Conservation (phyloP, 2,329 filamentous ascomycete species). For the Sporothrix dimorphospora region DNA sequence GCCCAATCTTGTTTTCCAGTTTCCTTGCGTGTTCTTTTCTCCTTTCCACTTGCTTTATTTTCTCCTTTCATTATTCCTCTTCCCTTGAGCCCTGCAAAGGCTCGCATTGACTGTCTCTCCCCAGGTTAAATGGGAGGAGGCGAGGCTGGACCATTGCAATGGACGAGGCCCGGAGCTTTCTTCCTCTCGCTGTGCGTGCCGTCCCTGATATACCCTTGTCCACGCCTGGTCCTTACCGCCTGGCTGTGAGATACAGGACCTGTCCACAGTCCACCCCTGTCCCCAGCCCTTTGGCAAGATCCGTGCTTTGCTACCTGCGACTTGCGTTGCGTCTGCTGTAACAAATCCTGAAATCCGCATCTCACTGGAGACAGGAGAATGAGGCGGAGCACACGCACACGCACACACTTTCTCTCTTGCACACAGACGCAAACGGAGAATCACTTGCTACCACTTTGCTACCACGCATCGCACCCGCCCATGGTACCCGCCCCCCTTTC, state of each 20-base stretch:
- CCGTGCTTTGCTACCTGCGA: slow-evolving; percentile 15
- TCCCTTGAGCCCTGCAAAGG: not conserved
- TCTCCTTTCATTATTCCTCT: not conserved
- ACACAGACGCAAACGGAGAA: slow-evolving; percentile 15
- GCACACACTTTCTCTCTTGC: not conserved
- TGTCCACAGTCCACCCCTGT: not conserved
- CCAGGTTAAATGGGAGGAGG: slow-evolving; percentile 21
- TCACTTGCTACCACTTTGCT: not conserved
- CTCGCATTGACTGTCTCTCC: slow-evolving; percentile 13
- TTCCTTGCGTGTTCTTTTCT: not conserved
- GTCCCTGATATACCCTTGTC: slow-evolving; percentile 5
- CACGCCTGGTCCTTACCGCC: not conserved
- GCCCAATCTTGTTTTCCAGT: not conserved
- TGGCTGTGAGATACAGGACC: not conserved
- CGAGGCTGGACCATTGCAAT: not conserved
- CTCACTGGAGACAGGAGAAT: slow-evolving; percentile 8
- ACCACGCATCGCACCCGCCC: slow-evolving; percentile 1
- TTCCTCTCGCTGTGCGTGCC: not conserved
- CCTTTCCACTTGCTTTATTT: not conserved
- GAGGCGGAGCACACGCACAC: slow-evolving; percentile 11
- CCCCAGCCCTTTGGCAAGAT: not conserved
- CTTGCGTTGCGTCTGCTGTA: slow-evolving; percentile 14
- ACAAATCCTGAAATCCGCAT: slow-evolving; percentile 15
- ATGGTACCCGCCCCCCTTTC: not conserved
- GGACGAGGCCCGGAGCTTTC: slow-evolving; percentile 17